Percentiles rank a stretch among this genome's conserved stretches.
Conservation (phyloP, 2,329 filamentous ascomycete species). For the Penicillium sp. region DNA sequence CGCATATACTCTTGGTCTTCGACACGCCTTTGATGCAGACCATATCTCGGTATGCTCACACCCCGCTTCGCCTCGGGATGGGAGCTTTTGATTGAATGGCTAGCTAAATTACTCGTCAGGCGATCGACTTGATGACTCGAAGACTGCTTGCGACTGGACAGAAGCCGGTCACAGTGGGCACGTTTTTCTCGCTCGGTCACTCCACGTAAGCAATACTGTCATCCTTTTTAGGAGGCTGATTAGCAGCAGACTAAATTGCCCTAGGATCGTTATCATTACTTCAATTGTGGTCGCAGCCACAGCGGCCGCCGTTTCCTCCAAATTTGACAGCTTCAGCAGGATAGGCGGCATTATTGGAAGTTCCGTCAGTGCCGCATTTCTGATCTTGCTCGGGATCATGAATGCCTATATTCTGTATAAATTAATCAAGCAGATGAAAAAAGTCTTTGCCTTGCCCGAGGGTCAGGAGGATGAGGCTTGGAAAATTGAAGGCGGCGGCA, state of each 20-base stretch:
- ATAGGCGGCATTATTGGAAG: constrained; percentile 88
- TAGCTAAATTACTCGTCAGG: constrained; percentile 34
- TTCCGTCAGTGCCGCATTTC: constrained; percentile 73
- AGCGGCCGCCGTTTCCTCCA: constrained; percentile 70
- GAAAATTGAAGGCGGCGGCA: constrained; percentile 69
- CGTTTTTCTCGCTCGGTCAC: constrained; percentile 89
- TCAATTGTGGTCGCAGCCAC: constrained; percentile 90
- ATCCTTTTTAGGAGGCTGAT: too few relatives aligned
- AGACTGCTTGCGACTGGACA: constrained; percentile 80
- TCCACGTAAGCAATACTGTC: constrained; percentile 53
- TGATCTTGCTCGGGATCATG: constrained; percentile 74
- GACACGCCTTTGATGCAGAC: constrained; percentile 96
- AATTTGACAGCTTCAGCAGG: constrained; percentile 72
- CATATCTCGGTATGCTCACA: constrained; percentile 57
- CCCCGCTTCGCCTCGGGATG: too few relatives aligned
- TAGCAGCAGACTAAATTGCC: background rate
- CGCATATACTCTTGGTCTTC: constrained; percentile 80
- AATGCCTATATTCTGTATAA: constrained; percentile 82
- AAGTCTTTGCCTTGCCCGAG: constrained; percentile 49
- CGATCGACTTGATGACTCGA: constrained; percentile 92
- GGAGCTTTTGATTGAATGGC: background rate
- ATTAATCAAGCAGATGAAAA: constrained; percentile 62
- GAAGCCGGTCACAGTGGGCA: constrained; percentile 83
- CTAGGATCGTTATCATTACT: constrained; percentile 75
- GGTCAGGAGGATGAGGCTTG: constrained; percentile 50